Evolutionary conservation across 2,329 filamentous ascomycete species (phyloP), one percentile per base, ranked within the genome.

Genomic region (Lomentospora prolificans): DNA sequence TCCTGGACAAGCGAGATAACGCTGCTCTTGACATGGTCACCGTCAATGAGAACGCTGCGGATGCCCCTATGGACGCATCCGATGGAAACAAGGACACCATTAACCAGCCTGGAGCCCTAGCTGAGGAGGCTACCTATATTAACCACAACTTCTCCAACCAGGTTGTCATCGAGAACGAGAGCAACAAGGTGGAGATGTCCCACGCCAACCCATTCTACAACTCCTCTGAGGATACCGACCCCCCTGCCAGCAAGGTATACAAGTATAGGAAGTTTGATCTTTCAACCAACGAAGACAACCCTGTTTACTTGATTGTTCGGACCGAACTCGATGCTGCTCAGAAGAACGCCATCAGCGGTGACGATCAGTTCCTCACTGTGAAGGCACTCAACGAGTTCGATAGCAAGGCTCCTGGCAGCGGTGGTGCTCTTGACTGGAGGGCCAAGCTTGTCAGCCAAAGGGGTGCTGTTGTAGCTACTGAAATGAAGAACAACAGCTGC

Each of bases 401-500:
- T 77, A 90, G 84, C 83, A 96, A 96, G 79, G 94, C 94, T 24
- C 91, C 95, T 70, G 94, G 94, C 64, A 89, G 89, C 62, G 94
- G 94, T 63, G 90, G 92, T 61, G 94, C 94, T 56, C 81, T 99
- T 54, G 94, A 99, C 80, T 99, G 94, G 94, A 83, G 94, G 70
- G 87, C 85, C 63, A 99, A 99, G 82, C 82, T 99, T 58, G 87
- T 89, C 61, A 90, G 86, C 64, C 91, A 96, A 77, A 87, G 94
- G 66, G 94, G 94, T 84, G 94, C 94, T 57, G 92, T 99, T 46
- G 88, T 99, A 25, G 94, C 94, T 19, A 99, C 94, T 10, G 94
- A 99, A 78, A 99, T 99, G 94, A 99, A 99, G 89, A 99, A 99
- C 84, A 99, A 99, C 82, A 90, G 85, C 68, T 95, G 90, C 87